phyloP scores from a whole-genome alignment of 331 rosid species.

The Stylosanthes scabra region DNA sequence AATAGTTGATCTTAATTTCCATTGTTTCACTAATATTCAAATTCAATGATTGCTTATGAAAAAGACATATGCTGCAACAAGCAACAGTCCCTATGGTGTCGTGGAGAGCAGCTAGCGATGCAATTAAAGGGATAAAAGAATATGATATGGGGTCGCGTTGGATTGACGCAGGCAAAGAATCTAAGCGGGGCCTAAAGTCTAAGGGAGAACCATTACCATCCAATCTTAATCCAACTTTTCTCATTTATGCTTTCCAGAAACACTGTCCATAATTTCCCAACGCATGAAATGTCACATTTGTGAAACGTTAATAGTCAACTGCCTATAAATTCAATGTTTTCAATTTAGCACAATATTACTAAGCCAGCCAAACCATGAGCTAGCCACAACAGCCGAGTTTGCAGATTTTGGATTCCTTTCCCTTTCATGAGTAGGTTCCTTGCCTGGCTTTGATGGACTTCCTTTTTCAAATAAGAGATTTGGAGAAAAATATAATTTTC shows the following conservation, averaged over 20 bases:
- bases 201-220: constrained; percentile 17
- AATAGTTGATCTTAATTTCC: no score
- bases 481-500: no score
- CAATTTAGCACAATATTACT: background rate
- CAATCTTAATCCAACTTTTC: background rate
- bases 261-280: background rate
- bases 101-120: constrained; percentile 9
- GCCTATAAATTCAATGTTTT: background rate
- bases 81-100: background rate
- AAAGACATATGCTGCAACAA: background rate
- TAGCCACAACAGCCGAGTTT: background rate
- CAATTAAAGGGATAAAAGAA: constrained; percentile 8
- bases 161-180: constrained; percentile 47
- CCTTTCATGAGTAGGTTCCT: no score
- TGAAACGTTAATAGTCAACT: constrained; percentile 23
- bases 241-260: background rate
- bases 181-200: constrained; percentile 42
- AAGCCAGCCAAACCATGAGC: constrained; percentile 11
- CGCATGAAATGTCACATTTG: constrained; percentile 2
- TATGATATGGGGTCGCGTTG: constrained; percentile 40
- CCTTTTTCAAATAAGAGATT: no score
- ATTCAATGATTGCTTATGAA: background rate
- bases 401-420: background rate
- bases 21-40: background rate
- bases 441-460: no score